Base-by-base conservation (phyloP, 2,329 filamentous ascomycete genomes). In the Diplodia sapinea region DNA sequence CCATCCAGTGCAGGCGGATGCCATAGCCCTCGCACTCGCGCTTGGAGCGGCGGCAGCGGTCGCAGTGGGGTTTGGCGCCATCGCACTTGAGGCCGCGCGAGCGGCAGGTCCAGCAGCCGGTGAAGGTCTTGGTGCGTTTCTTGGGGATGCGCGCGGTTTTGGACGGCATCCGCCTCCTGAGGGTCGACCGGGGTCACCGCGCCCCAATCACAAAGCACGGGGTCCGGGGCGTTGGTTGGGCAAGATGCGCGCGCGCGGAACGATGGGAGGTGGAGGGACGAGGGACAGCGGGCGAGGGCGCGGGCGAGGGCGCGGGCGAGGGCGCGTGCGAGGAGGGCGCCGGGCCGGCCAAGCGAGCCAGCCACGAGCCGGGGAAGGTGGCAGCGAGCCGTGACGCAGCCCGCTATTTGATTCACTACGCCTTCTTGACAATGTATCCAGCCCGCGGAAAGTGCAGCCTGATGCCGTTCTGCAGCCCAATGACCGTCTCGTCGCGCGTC, bases 71-170 rank as follows among this genome's bases (percentile, higher is more conserved):
- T 69, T 77, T 79, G 40, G 73, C 73, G 57, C 76, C 77, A 63
- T 80, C 79, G 70, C 79, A 81, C 65, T 79, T 77, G 65, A 81
- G 77, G 59, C 78, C 78, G 62, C 79, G 77, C 59, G 73, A 70
- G 36, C 79, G 79, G 67, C 80, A 81, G 71, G 77, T 78, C 69
- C 74, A 75, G 70, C 80, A 81, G 63, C 80, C 79, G 70, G 73
- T 76, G 62, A 78, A 78, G 68, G 76, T 79, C 70, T 78, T 76
- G n/a, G 63, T 66, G 55, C 57, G 66, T 51, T 66, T 66, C 51
- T 66, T 66, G n/a, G 54, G 64, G 29, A 31, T 51, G 52, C 64
- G 64, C 11, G 59, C 4, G n/a, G 11, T n/a, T 31, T 17, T 33
- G 31, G 59, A 40, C 47, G 59, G 59, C 59, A 63, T 63, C 59